Evolutionary conservation across 2,329 filamentous ascomycete genomes (phyloP), one percentile per base, ranked within the genome.

Genomic region (Arthroderma sp.): DNA sequence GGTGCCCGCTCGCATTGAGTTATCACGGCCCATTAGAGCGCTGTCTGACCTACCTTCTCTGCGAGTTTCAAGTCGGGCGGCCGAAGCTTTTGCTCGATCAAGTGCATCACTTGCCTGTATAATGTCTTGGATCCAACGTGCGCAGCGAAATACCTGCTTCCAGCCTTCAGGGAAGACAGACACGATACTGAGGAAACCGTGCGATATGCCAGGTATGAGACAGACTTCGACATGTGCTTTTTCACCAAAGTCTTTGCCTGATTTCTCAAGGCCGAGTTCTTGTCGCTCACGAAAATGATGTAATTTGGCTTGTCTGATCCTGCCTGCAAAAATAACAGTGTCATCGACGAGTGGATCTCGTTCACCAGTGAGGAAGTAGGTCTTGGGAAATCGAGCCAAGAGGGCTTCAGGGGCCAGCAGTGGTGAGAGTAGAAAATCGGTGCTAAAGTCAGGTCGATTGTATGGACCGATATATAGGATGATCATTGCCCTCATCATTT

Each of bases 401-500:
- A 96, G 70, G 0, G 77, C 71, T 53, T 95, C 89, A 0, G 91
- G 91, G 0, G 91, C 88, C 0, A 95, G 75, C 1, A 95, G 80
- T 0, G 91, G 91, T 0, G 85, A 94, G 2, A 98, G 76, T 0
- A 94, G 75, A 60, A 87, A 95, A 62, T 98, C 89, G 5, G 84
- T 86, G 29, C 78, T 78, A 62, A 98, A 96, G 59, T 96, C 87
- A 0, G 91, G 91, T 1, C 88, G 82, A 61, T 91, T 86, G 59
- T 95, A 84, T 0, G 88, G 87, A 0, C 91, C 91, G 45, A 98
- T 84, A 61, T 98, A 98, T 3, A 98, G 72, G 52, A 98, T 94
- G 52, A 98, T 94, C 88, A 98, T 96, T 51, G 88, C 86, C 30
- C 91, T 83, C 83, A 96, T 95, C 86, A 96, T 94, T 64, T 98